Conservation (phyloP, 1,139 yeast genomes). For the Kodamaea suecica region DNA sequence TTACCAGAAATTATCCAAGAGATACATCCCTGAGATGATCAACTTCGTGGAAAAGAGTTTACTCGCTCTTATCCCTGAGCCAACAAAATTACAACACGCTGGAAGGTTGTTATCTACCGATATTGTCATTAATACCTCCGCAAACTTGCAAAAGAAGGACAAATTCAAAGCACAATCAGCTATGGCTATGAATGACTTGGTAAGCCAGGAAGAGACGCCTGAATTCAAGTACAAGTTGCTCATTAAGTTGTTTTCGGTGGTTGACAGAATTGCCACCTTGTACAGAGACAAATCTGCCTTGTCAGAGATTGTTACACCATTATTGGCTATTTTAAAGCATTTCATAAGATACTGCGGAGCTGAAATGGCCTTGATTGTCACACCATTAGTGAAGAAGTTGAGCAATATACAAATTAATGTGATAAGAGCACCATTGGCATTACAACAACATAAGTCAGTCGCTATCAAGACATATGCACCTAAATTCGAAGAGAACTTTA, state of each 20-base stretch:
- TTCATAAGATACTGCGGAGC: conserved; percentile 30
- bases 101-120: conserved; percentile 5
- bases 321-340: conserved; percentile 36
- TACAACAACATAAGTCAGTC: conserved; percentile 84
- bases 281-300: conserved; percentile 71
- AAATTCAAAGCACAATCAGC: conserved; percentile 10
- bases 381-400: conserved; percentile 46
- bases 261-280: conserved; percentile 32
- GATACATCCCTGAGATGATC: conserved; percentile 78
- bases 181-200: conserved; percentile 20
- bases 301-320: conserved; percentile 51
- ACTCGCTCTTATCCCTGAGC: conserved; percentile 44
- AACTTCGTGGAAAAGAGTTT: conserved; percentile 57
- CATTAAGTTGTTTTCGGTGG: conserved; percentile 22
- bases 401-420: conserved; percentile 42
- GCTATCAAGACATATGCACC: conserved; percentile 88
- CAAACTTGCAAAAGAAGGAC: conserved; percentile 20
- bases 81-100: conserved; percentile 17
- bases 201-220: conserved; percentile 12
- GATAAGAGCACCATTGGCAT: conserved; percentile 68
- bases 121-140: conserved; percentile 13
- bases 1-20: conserved; percentile 76
- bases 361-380: neutral
- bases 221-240: conserved; percentile 31
- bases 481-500: conserved; percentile 91